These are phyloP conservation scores for Botryosphaeria dothidea DNA, from an alignment of 2,329 filamentous ascomycete species.

Conservation along the genomic window DNA sequence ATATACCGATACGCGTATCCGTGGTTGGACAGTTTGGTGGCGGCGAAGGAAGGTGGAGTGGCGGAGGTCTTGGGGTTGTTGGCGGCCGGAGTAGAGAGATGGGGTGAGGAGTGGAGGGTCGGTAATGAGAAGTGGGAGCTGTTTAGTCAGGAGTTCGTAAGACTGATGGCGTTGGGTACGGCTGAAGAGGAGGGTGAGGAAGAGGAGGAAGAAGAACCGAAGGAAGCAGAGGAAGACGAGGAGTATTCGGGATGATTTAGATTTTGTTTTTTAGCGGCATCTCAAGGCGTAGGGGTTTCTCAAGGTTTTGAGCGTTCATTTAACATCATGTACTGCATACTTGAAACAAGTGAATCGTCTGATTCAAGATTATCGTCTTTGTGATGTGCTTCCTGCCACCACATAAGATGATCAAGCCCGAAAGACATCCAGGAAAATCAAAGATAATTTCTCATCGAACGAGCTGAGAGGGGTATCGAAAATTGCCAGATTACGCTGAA, in stretches of 20 bases:
- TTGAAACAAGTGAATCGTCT: too few species aligned
- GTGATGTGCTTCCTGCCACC: too few species aligned
- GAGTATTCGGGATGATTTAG: not conserved
- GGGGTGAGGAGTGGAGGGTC: not conserved
- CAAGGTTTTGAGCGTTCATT: not conserved
- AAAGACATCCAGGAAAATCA: too few species aligned
- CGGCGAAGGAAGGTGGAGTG: constrained; percentile 25
- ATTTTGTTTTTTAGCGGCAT: not conserved
- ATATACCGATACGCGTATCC: constrained; percentile 37
- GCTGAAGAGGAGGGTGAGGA: not conserved
- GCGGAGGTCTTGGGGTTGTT: constrained; percentile 33
- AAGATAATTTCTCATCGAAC: too few species aligned
- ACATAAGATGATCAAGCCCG: too few species aligned
- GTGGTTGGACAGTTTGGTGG: constrained; percentile 38
- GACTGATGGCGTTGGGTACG: not conserved
- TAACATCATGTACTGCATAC: too few species aligned
- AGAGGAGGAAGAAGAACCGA: too few species aligned
- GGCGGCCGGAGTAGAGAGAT: not conserved
- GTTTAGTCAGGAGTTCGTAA: not conserved
- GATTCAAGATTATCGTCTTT: too few species aligned
- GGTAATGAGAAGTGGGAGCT: not conserved
- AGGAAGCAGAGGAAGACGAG: not conserved
- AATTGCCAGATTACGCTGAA: not conserved
- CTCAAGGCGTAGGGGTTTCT: not conserved
- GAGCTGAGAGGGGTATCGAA: constrained; percentile 5